These are phyloP conservation scores for Paramarasmius palmivorus DNA, from an alignment of 1,284 basidiomycete genomes.

Conservation along the genomic window DNA sequence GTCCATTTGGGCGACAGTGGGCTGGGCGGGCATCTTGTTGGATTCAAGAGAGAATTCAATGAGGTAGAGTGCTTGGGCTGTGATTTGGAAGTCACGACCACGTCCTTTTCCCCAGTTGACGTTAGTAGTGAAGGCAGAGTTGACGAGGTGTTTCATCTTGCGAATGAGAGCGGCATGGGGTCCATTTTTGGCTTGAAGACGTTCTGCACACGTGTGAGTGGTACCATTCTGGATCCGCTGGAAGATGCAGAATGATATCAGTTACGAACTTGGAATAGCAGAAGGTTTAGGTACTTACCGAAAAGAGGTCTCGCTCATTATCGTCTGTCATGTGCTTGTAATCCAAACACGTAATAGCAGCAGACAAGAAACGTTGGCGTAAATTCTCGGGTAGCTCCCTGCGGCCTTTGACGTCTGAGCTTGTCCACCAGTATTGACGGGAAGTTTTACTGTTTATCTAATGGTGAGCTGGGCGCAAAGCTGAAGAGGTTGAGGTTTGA, in stretches of 20 bases:
- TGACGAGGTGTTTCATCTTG: slow-evolving; percentile 24
- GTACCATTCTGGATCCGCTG: slow-evolving; percentile 47
- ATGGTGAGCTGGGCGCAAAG: background rate
- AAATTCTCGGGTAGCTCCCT: slow-evolving; percentile 9
- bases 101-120: slow-evolving; percentile 37
- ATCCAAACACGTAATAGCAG: slow-evolving; percentile 40
- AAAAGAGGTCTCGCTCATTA: slow-evolving; percentile 39
- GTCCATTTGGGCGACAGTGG: slow-evolving; percentile 1
- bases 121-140: background rate
- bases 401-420: background rate
- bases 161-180: slow-evolving; percentile 36
- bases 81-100: slow-evolving; percentile 38
- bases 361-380: slow-evolving; percentile 30
- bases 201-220: slow-evolving; percentile 43
- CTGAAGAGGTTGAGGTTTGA: slow-evolving; percentile 2
- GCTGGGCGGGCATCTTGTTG: background rate
- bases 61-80: slow-evolving; percentile 32
- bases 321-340: slow-evolving; percentile 32
- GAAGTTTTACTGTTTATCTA: slow-evolving; percentile 1
- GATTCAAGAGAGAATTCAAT: slow-evolving; percentile 26
- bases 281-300: slow-evolving; percentile 20
- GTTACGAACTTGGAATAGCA: background rate
- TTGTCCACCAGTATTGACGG: slow-evolving; percentile 7
- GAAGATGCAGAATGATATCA: no score
- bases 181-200: slow-evolving; percentile 37